Percentiles rank a stretch among this genome's conserved stretches.
These are phyloP conservation scores for Cytospora piceicola DNA, from an alignment of 2,329 filamentous ascomycete species.

Conservation along the genomic window DNA sequence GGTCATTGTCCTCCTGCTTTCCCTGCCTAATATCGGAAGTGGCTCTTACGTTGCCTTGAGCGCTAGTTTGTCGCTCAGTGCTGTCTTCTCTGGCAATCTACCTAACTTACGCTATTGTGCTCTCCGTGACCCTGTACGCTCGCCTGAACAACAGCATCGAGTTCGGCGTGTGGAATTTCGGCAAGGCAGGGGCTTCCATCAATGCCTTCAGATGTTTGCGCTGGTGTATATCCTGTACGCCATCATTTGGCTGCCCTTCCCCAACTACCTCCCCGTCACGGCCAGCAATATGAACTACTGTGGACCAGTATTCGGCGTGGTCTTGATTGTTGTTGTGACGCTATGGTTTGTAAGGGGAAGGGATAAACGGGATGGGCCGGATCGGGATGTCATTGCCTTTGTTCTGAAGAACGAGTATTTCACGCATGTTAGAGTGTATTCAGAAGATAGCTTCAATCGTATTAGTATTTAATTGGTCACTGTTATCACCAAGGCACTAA, in stretches of 20 bases:
- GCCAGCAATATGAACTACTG: slow-evolving; percentile 33
- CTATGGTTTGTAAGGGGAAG: slow-evolving; percentile 27
- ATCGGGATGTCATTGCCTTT: slow-evolving; percentile 28
- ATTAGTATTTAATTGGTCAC: not conserved
- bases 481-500: too few relatives aligned
- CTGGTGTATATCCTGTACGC: slow-evolving; percentile 30
- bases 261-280: slow-evolving; percentile 29
- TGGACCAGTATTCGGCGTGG: slow-evolving; percentile 18
- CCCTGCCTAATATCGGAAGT: slow-evolving; percentile 45
- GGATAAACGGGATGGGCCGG: slow-evolving; percentile 28
- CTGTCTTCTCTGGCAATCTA: slow-evolving; percentile 39
- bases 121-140: slow-evolving; percentile 26
- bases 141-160: slow-evolving; percentile 18
- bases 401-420: not conserved
- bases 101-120: slow-evolving; percentile 30
- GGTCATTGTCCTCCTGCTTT: slow-evolving; percentile 40
- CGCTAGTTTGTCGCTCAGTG: slow-evolving; percentile 44
- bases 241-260: slow-evolving; percentile 31
- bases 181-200: slow-evolving; percentile 21
- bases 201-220: slow-evolving; percentile 30
- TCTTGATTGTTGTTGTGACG: slow-evolving; percentile 16
- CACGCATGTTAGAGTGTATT: not conserved
- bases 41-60: slow-evolving; percentile 42
- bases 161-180: slow-evolving; percentile 27
- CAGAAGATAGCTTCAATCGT: not conserved